Percentiles rank a stretch among this genome's conserved stretches.
Evolutionary conservation across 1,284 basidiomycete species (phyloP).

Genomic region (Ustilago crameri): DNA sequence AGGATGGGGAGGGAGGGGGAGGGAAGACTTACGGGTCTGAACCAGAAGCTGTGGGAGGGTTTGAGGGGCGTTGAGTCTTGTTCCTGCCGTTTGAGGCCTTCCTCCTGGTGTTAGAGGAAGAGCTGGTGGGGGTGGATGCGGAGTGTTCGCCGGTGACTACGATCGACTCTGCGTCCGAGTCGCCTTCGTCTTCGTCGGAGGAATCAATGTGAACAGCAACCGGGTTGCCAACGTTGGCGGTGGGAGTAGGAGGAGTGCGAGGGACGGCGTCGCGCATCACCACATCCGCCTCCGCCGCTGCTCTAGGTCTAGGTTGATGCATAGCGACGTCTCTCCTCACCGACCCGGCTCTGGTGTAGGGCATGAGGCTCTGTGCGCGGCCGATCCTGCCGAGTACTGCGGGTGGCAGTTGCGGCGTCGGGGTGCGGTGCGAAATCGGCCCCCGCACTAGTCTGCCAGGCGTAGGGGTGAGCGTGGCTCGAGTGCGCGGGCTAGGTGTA

Average conservation of each 20-base stretch:
- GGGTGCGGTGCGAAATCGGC: background rate
- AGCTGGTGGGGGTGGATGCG: too few relatives aligned
- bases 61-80: too few relatives aligned
- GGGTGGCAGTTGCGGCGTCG: background rate
- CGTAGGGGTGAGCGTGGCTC: conserved; percentile 2
- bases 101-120: too few relatives aligned
- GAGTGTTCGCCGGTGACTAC: too few relatives aligned
- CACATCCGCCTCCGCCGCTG: background rate
- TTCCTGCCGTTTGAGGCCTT: too few relatives aligned
- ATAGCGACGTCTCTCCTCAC: background rate
- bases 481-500: background rate
- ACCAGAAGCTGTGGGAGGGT: too few relatives aligned
- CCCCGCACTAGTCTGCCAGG: background rate
- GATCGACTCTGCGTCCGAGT: too few relatives aligned
- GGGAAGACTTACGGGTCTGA: too few relatives aligned
- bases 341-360: background rate
- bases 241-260: background rate
- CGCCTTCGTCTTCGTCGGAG: too few relatives aligned
- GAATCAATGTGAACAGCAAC: too few relatives aligned
- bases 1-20: too few relatives aligned
- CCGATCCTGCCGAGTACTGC: background rate
- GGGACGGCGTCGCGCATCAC: conserved; percentile 1
- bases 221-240: background rate
- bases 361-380: background rate
- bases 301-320: background rate